Evolutionary conservation across 176 grass and related monocot species (phyloP), one percentile per base, ranked within the genome.

Genomic region (Puya raimondii): DNA sequence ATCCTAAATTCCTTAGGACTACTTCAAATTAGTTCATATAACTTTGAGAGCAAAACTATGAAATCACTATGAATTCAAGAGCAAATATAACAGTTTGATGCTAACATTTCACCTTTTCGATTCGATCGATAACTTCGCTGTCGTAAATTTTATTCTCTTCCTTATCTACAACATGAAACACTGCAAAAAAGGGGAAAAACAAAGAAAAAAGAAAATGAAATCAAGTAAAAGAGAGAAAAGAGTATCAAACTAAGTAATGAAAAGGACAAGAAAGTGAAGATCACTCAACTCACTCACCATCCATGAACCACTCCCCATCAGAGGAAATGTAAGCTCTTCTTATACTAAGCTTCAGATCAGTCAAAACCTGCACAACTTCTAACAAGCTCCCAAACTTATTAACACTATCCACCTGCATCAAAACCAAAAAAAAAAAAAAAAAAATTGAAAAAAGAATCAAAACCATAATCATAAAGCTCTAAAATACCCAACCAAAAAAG

Each of bases 251-350:
- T 3, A 64, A 3, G 18, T 50, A 61, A 61, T 61, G 56, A 42
- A 42, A 42, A 42, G 33, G 33, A 42, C 33, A 42, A 6, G 33
- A 7, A 6, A 42, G 33, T 42, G 33, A 4, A 42, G n/a, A 42
- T 42, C 33, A 42, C 33, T 42, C 33, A 42, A 42, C 33, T 61
- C 10, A 9, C 84, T 83, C 63, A 97, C 93, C 93, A 66, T 97
- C 93, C 93, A 97, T 97, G 74, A 97, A 92, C 93, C 93, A 97
- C 82, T 89, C 89, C 50, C 93, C 89, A 79, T 97, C 93, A 68
- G 93, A 97, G 64, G 93, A 83, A 79, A 97, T 97, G 74, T 97
- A 97, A 79, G 86, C 93, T 83, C 83, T 87, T 65, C 81, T 90
- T 74, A 92, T 97, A 51, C 84, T 85, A 25, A 97, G 86, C 73